Evolutionary conservation across 129 eudicot genomes (phyloP).

Genomic region (Apium graveolens): DNA sequence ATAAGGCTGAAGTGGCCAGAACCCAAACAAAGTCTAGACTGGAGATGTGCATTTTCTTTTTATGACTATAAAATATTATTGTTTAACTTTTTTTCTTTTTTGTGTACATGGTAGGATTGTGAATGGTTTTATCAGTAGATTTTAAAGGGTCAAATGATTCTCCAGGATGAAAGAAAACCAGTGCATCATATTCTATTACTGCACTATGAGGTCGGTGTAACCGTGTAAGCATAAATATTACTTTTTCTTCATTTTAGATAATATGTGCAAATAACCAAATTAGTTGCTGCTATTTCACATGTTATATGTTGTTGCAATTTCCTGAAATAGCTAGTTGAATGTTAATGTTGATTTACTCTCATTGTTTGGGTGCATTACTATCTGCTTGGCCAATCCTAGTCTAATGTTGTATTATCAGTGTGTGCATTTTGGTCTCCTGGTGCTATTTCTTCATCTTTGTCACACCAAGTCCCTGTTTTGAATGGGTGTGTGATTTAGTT

Average conservation of each 20-base stretch:
- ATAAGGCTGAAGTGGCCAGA: background rate
- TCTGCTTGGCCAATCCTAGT: background rate
- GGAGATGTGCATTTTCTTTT: conserved; percentile 6
- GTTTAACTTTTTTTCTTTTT: background rate
- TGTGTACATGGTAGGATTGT: conserved; percentile 6
- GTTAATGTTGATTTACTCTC: background rate
- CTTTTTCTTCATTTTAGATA: background rate
- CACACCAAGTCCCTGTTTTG: background rate
- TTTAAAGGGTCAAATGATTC: background rate
- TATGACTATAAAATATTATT: background rate
- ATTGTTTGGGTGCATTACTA: background rate
- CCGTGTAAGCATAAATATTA: background rate
- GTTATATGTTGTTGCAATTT: background rate
- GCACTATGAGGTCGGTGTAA: background rate
- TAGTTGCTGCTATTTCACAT: background rate
- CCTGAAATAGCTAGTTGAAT: background rate
- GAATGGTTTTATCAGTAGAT: background rate
- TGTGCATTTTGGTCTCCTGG: background rate
- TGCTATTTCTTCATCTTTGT: background rate
- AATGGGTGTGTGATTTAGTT: too few relatives aligned
- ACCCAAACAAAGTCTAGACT: background rate
- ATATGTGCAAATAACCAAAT: background rate
- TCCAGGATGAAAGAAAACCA: too few relatives aligned
- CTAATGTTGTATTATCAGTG: background rate
- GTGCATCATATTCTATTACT: too few relatives aligned